phyloP scores from a whole-genome alignment of 2,329 filamentous ascomycete genomes.

The Monosporascus sp. region DNA sequence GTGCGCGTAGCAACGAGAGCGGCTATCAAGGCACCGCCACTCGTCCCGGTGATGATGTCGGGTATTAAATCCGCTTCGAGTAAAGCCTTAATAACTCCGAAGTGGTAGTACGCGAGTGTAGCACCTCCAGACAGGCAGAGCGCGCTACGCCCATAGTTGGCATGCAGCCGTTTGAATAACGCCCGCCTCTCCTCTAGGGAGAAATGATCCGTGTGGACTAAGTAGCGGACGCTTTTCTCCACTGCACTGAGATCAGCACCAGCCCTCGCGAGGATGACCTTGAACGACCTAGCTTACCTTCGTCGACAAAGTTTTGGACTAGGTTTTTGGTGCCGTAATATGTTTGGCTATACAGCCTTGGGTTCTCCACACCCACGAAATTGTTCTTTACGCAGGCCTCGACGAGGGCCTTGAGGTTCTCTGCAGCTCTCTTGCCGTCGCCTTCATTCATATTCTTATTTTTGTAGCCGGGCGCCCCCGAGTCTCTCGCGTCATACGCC shows the following conservation, averaged over 20 bases:
- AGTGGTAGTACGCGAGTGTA: constrained; percentile 94
- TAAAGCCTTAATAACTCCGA: constrained; percentile 84
- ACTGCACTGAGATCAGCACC: constrained; percentile 35
- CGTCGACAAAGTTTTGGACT: constrained; percentile 84
- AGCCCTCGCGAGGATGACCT: neutral
- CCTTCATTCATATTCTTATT: constrained; percentile 28
- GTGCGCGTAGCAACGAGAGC: constrained; percentile 84
- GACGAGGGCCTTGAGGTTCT: constrained; percentile 71
- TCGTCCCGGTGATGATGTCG: constrained; percentile 93
- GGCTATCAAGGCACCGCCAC: constrained; percentile 85
- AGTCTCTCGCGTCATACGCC: constrained; percentile 30
- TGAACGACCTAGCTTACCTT: constrained; percentile 46
- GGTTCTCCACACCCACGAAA: constrained; percentile 91
- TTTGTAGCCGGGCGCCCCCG: constrained; percentile 28
- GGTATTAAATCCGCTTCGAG: constrained; percentile 81
- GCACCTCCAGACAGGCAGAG: constrained; percentile 91
- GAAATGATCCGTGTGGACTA: constrained; percentile 64
- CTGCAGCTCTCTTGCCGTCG: constrained; percentile 48
- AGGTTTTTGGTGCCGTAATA: constrained; percentile 97
- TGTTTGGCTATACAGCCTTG: constrained; percentile 91
- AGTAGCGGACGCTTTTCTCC: constrained; percentile 59
- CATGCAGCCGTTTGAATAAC: constrained; percentile 82
- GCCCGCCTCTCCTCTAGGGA: constrained; percentile 67
- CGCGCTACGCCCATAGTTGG: constrained; percentile 88
- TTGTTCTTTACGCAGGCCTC: constrained; percentile 97